Evolutionary conservation across 2,329 filamentous ascomycete genomes (phyloP).

Genomic region (Chaetomium strumarium): DNA sequence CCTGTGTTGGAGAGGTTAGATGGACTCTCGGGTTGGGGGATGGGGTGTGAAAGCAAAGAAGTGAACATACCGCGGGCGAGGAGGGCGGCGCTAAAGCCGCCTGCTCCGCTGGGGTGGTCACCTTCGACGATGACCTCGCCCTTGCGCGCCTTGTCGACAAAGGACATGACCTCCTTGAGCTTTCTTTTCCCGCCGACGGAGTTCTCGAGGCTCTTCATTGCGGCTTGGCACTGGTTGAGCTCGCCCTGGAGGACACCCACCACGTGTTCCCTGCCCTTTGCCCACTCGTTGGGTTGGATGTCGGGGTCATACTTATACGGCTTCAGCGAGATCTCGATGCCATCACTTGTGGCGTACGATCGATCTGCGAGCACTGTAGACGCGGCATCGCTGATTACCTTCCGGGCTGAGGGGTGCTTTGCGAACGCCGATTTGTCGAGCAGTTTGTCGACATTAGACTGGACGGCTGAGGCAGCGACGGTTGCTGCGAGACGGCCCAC

Average conservation of each 20-base stretch:
- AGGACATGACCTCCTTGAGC: slow-evolving; percentile 80
- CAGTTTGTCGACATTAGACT: slow-evolving; percentile 73
- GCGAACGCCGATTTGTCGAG: slow-evolving; percentile 78
- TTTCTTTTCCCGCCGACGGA: slow-evolving; percentile 76
- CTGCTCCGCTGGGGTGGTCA: slow-evolving; percentile 75
- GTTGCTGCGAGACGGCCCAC: slow-evolving; percentile 89
- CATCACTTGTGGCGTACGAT: slow-evolving; percentile 94
- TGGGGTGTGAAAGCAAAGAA: slow-evolving; percentile 4
- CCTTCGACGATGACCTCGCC: slow-evolving; percentile 82
- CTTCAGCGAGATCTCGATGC: slow-evolving; percentile 98
- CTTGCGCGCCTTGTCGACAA: slow-evolving; percentile 83
- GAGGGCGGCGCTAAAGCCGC: slow-evolving; percentile 85
- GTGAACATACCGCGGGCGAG: slow-evolving; percentile 63
- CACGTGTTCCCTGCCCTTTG: slow-evolving; percentile 76
- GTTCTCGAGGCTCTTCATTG: slow-evolving; percentile 69
- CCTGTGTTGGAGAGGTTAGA: slow-evolving; percentile 41
- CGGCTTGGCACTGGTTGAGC: slow-evolving; percentile 73
- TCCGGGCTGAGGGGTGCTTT: slow-evolving; percentile 82
- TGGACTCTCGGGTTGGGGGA: neutral
- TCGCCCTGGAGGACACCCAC: slow-evolving; percentile 78
- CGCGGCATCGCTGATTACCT: slow-evolving; percentile 88
- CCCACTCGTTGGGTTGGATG: slow-evolving; percentile 85
- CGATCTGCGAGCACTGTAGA: slow-evolving; percentile 86
- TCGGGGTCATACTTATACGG: slow-evolving; percentile 98
- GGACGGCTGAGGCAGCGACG: slow-evolving; percentile 82